Percentiles rank a stretch among this genome's conserved stretches.
Conservation (phyloP, 78 protist genomes). For the Dictyostelium purpureum region DNA sequence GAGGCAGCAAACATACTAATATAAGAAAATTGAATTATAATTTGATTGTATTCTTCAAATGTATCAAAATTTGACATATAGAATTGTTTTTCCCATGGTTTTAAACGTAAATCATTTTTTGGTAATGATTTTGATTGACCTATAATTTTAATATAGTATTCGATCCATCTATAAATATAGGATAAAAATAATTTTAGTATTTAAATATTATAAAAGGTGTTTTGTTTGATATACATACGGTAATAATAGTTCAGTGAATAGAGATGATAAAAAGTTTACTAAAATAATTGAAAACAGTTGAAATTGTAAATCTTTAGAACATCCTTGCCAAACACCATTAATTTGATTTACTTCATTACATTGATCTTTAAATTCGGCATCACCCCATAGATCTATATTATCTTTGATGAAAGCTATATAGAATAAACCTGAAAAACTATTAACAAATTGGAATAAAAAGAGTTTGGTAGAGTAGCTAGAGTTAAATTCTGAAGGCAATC, state of each 20-base stretch:
- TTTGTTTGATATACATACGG: slow-evolving; percentile 6
- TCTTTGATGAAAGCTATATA: slow-evolving; percentile 87
- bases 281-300: slow-evolving; percentile 59
- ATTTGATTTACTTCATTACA: neutral
- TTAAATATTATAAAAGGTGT: no score
- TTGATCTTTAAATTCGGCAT: neutral
- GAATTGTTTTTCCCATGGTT: slow-evolving; percentile 34
- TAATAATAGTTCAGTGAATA: slow-evolving; percentile 1
- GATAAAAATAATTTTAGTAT: neutral
- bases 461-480: slow-evolving; percentile 59
- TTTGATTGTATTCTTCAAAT: slow-evolving; percentile 37
- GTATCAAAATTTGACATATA: neutral
- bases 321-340: slow-evolving; percentile 42
- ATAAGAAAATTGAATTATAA: slow-evolving; percentile 74
- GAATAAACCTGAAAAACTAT: slow-evolving; percentile 78
- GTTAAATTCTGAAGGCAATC: neutral
- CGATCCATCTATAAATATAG: neutral
- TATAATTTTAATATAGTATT: neutral
- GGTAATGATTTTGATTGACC: neutral
- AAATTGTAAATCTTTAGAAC: slow-evolving; percentile 69
- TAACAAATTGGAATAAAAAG: slow-evolving; percentile 87
- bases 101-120: neutral
- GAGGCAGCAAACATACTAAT: slow-evolving; percentile 82
- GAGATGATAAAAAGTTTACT: neutral
- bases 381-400: slow-evolving; percentile 43